Evolutionary conservation across 305 asterid species (phyloP).

Genomic region (Rubia tinctorum): DNA sequence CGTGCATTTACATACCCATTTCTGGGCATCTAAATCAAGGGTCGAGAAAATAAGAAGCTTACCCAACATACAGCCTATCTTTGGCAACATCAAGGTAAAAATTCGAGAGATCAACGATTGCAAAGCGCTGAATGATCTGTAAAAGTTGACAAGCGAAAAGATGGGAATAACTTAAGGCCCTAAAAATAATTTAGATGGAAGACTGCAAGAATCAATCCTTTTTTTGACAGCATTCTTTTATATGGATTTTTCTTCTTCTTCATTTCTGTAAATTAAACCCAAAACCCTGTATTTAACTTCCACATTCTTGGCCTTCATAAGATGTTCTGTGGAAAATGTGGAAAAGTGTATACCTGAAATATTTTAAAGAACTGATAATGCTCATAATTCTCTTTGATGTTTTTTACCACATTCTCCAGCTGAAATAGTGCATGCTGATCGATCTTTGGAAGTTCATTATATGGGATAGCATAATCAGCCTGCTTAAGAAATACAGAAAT

Average conservation of each 20-base stretch:
- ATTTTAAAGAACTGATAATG: conserved; percentile 89
- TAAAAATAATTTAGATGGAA: background rate
- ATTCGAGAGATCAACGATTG: conserved; percentile 90
- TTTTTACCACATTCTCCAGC: conserved; percentile 73
- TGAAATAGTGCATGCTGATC: conserved; percentile 91
- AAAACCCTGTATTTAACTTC: background rate
- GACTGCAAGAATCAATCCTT: background rate
- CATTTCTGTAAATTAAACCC: background rate
- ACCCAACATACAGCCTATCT: conserved; percentile 99
- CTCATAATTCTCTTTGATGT: conserved; percentile 83
- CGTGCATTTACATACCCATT: background rate
- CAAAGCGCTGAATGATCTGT: conserved; percentile 91
- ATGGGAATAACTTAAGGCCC: background rate
- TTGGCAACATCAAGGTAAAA: conserved; percentile 94
- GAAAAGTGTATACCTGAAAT: conserved; percentile 61
- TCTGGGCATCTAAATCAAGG: background rate
- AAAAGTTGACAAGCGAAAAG: conserved; percentile 18
- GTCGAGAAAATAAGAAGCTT: conserved; percentile 23
- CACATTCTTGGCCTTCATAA: background rate
- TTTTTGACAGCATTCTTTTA: background rate
- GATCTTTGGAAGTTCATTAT: conserved; percentile 71
- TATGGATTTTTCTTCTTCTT: background rate
- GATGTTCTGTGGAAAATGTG: background rate
- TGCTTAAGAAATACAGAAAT: conserved; percentile 24
- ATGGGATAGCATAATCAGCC: conserved; percentile 75